A percentile compares a stretch with the other conserved stretches of the same genome.
phyloP scores from a whole-genome alignment of 116 monocot genomes.

The Thalassia testudinum region DNA sequence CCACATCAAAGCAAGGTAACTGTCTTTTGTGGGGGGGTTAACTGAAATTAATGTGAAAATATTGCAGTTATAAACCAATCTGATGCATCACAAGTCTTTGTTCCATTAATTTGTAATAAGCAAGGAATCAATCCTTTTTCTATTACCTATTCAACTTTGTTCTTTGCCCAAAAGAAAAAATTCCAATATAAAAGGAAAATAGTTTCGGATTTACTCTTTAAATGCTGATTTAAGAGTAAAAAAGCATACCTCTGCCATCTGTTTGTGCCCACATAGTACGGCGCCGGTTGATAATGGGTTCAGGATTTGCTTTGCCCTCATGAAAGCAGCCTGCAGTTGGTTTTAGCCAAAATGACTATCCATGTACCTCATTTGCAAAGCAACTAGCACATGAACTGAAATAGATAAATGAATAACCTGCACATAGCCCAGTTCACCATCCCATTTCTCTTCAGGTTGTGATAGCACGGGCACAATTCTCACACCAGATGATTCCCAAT shows the following conservation, averaged over 20 bases:
- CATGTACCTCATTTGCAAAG: neutral
- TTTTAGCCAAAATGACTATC: neutral
- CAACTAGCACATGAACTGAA: no score
- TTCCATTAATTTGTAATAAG: no score
- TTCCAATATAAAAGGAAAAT: no score
- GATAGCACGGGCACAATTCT: conserved; percentile 81
- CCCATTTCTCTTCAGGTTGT: conserved; percentile 69
- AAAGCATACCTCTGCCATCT: conserved; percentile 75
- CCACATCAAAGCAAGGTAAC: no score
- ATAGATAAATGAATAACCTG: conserved; percentile 34
- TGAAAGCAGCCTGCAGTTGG: conserved; percentile 52
- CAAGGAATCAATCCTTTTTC: no score
- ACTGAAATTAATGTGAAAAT: no score
- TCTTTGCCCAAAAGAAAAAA: no score
- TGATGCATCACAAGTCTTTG: no score
- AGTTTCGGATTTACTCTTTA: neutral
- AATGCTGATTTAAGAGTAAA: no score
- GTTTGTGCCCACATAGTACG: conserved; percentile 87
- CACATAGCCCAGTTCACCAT: conserved; percentile 77
- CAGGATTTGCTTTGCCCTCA: conserved; percentile 42
- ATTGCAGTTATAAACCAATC: no score
- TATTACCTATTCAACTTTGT: no score
- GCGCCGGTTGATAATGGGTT: conserved; percentile 70
- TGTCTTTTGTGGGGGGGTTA: no score
- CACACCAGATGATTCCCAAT: conserved; percentile 81